Conservation (phyloP, 2,329 filamentous ascomycete species). For the Arthrobotrys megalospora region DNA sequence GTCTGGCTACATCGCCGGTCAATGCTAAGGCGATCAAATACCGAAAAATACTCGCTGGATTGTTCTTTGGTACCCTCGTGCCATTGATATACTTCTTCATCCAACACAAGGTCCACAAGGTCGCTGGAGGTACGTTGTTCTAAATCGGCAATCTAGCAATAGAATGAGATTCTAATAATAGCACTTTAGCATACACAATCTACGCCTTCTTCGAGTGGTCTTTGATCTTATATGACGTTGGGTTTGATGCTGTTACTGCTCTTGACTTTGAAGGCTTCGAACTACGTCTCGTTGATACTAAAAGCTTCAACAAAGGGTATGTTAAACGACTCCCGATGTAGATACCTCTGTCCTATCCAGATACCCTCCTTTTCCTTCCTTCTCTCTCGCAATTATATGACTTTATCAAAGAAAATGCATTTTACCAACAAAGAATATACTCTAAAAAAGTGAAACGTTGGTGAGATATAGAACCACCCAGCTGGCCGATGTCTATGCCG, state of each 20-base stretch:
- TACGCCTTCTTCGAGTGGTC: constrained; percentile 99
- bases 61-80: constrained; percentile 91
- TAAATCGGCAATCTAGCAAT: background rate
- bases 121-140: constrained; percentile 83
- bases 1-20: constrained; percentile 86
- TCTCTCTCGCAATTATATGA: constrained; percentile 31
- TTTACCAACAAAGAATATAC: constrained; percentile 61
- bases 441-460: constrained; percentile 61
- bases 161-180: constrained; percentile 23
- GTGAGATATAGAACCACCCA: constrained; percentile 61
- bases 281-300: constrained; percentile 87
- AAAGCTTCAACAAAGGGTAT: constrained; percentile 96
- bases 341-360: constrained; percentile 69
- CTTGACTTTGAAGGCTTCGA: constrained; percentile 93
- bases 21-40: constrained; percentile 88
- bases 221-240: constrained; percentile 93
- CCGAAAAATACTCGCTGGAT: constrained; percentile 83
- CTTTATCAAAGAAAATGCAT: constrained; percentile 43
- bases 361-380: constrained; percentile 3
- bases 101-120: constrained; percentile 95
- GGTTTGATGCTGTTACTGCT: constrained; percentile 93
- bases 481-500: constrained; percentile 53
- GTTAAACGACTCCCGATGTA: constrained; percentile 95
- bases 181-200: constrained; percentile 84
- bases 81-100: constrained; percentile 97